Base-by-base conservation (phyloP, 768 basidiomycete genomes). In the Hericium alpestre region DNA sequence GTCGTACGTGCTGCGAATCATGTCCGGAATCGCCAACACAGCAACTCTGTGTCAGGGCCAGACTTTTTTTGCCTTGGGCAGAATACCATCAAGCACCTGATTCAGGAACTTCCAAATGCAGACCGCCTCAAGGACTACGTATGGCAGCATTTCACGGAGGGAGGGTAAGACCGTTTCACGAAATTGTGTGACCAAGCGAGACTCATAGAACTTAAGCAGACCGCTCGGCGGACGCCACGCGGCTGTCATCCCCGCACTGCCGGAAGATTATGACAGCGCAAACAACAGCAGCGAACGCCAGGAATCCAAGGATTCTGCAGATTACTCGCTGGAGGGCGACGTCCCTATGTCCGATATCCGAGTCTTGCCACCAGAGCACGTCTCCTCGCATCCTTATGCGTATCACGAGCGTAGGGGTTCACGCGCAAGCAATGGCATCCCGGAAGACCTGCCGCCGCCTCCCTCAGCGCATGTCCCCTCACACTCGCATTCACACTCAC, bases 21-120 rank as follows among this genome's bases (percentile, higher is more conserved):
- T 46, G 82, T 92, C 59, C 82, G 90, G 51, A 84, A 87, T 65
- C 77, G 88, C 13, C 85, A 88, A 61, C 90, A 91, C 65, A 87
- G 85, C 47, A 91, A 91, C 68, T 89, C 86, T 5, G 87, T 93
- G 13, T 92, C 90, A 2, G 90, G 90, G 0, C 90, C 90, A 13
- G 90, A 92, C 70, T 91, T 91, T 69, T 92, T 90, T 65, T 90
- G 90, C 9, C 74, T 93, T 15, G 86, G 86, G 3, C 86, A 91
- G 69, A 91, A 91, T 65, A 86, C 87, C 4, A 90, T 93, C 74
- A 92, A 91, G 72, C 87, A 89, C 65, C 77, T 92, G 39, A 89
- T 93, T n/a, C 90, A 93, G 69, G 86, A 90, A 69, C 75, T 93
- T 15, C 82, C 84, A 6, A 80, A 81, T 57, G 84, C 90, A 13